Base-by-base conservation (phyloP, 345 rosid species). In the Pugionium cornutum region DNA sequence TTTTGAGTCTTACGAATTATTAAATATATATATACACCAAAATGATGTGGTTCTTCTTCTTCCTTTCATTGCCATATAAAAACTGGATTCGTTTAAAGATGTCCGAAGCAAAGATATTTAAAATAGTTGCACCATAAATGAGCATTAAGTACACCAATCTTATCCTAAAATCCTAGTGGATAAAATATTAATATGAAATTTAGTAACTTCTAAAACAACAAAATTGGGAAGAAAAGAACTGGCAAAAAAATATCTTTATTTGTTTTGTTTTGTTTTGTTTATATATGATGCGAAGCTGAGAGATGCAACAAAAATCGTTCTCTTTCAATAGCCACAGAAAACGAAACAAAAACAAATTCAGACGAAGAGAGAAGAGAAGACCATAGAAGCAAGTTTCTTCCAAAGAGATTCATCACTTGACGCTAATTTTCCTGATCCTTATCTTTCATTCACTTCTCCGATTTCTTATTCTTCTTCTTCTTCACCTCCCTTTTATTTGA, bases 261-360 rank as follows among this genome's bases (percentile, higher is more conserved):
- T 18, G 18, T 18, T 18, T 18, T 18, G 18, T 18, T 18, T 18
- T 18, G 18, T 18, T 18, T 18, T 7, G 41, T 37, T 2, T 37
- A 6, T 37, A 7, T 4, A 37, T 1, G 5, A 37, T 7, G 1
- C 41, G 41, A 4, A 37, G 42, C 31, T 9, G 31, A 34, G 36
- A 33, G 52, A 50, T 0, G 6, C 37, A 42, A 51, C 66, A 50
- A 51, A 59, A 69, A 1, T 47, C 50, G 4, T 54, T 28, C 35
- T 54, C 58, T 55, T 48, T 64, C 58, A 3, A 26, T 55, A 71
- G 62, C 76, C 76, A 73, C 72, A 73, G 34, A 65, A 72, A 46
- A 53, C 51, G 43, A 33, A 33, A 67, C 2, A 7, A 57, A 4
- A 2, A 61, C 18, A 30, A 66, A 45, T 30, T 63, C 58, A 63